phyloP scores from a whole-genome alignment of 805 yeast species.

The Lipomyces sp. region DNA sequence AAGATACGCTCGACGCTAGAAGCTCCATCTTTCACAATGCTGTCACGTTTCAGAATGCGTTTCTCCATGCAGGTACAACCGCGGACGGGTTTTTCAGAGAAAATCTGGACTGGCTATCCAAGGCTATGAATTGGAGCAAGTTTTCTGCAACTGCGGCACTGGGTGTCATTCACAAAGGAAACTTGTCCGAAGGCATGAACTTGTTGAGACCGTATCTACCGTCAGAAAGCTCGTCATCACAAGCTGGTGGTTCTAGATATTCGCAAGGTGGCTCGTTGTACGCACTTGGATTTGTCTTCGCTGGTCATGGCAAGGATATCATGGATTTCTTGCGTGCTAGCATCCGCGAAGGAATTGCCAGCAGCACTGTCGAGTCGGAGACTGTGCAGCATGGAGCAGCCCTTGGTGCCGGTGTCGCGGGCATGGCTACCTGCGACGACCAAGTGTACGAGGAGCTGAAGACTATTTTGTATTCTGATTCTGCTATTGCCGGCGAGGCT shows the following conservation, averaged over 20 bases:
- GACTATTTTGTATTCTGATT: slow-evolving; percentile 80
- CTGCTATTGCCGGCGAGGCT: slow-evolving; percentile 93
- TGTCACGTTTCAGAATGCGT: slow-evolving; percentile 89
- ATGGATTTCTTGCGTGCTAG: slow-evolving; percentile 67
- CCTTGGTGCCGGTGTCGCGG: slow-evolving; percentile 93
- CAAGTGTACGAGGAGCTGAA: slow-evolving; percentile 76
- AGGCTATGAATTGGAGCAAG: slow-evolving; percentile 98
- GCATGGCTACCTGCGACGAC: slow-evolving; percentile 82
- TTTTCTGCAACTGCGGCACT: slow-evolving; percentile 96
- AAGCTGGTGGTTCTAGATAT: slow-evolving; percentile 42
- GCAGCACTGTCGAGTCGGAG: slow-evolving; percentile 59
- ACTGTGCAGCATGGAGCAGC: slow-evolving; percentile 93
- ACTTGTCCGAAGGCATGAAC: slow-evolving; percentile 82
- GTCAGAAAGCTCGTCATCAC: slow-evolving; percentile 49
- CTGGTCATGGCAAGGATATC: slow-evolving; percentile 91
- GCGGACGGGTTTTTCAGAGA: slow-evolving; percentile 88
- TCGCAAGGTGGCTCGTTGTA: slow-evolving; percentile 94
- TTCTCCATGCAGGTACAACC: slow-evolving; percentile 94
- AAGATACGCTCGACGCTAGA: slow-evolving; percentile 80
- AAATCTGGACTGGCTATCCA: slow-evolving; percentile 92
- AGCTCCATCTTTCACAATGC: slow-evolving; percentile 94
- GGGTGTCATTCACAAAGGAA: slow-evolving; percentile 96
- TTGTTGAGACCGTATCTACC: slow-evolving; percentile 90
- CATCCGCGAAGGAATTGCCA: slow-evolving; percentile 47
- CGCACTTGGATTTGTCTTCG: slow-evolving; percentile 89